Conservation (phyloP, 148 eudicot species). For the Rheum nobile region DNA sequence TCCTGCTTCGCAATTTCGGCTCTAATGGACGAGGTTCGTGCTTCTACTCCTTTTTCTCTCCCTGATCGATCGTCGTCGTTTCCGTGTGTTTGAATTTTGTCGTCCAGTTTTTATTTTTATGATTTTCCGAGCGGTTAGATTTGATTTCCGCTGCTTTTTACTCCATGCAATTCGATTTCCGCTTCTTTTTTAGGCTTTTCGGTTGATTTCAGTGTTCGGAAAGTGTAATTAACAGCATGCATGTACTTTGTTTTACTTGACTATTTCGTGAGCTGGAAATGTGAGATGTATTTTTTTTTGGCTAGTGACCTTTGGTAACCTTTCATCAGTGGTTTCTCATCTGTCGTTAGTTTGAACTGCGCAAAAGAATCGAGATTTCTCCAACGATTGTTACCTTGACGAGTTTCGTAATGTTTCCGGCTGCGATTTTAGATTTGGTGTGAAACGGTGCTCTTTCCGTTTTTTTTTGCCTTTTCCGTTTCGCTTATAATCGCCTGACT, state of each 20-base stretch:
- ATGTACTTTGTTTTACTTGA: not conserved
- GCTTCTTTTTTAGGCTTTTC: not conserved
- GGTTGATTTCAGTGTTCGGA: not conserved
- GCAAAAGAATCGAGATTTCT: not conserved
- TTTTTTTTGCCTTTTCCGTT: not conserved
- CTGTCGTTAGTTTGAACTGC: not conserved
- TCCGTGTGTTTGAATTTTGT: not conserved
- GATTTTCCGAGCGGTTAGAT: not conserved
- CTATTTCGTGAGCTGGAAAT: not conserved
- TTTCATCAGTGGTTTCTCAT: not conserved
- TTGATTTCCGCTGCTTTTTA: not conserved
- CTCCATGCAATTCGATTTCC: not conserved
- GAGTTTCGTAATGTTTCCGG: not conserved
- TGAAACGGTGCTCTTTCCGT: not conserved
- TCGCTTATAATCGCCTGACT: not conserved
- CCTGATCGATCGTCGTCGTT: not conserved
- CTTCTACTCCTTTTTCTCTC: not conserved
- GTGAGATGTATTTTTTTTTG: not conserved
- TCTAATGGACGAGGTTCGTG: slow-evolving; percentile 7
- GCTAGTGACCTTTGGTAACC: not conserved
- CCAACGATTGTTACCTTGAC: not conserved
- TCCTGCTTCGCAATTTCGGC: not conserved
- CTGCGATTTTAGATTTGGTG: not conserved
- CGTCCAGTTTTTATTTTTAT: not conserved
- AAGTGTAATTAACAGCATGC: not conserved